Evolutionary conservation across 768 basidiomycete genomes (phyloP).

Genomic region (Naematelia encephala): DNA sequence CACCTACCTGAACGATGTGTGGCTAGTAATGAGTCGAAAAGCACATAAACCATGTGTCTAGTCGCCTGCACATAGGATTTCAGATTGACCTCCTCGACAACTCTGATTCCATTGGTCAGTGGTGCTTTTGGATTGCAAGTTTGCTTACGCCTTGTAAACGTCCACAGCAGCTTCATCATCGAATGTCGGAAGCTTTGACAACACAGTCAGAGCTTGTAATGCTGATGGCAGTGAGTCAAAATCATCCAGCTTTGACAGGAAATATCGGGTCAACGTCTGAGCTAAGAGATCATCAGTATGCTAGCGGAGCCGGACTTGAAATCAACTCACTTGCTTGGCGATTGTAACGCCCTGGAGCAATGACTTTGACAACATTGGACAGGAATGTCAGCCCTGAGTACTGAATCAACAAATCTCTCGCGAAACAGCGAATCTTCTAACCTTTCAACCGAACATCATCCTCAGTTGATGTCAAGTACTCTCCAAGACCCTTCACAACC

Average conservation of each 20-base stretch:
- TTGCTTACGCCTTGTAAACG: constrained; percentile 62
- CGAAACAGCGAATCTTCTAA: constrained; percentile 38
- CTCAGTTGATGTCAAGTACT: constrained; percentile 83
- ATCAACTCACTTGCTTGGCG: constrained; percentile 70
- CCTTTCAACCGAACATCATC: constrained; percentile 75
- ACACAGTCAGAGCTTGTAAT: constrained; percentile 66
- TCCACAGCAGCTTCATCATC: constrained; percentile 63
- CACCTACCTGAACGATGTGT: constrained; percentile 63
- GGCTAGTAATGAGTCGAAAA: constrained; percentile 74
- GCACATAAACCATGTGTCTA: constrained; percentile 73
- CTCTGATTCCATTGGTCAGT: constrained; percentile 52
- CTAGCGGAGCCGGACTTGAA: too few species aligned
- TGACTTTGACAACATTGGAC: constrained; percentile 64
- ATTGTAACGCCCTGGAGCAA: constrained; percentile 65
- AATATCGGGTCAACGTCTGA: constrained; percentile 77
- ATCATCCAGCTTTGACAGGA: constrained; percentile 80
- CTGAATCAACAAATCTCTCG: background rate
- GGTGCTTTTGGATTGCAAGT: background rate
- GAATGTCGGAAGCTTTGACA: constrained; percentile 64
- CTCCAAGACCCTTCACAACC: constrained; percentile 80
- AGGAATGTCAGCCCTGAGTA: constrained; percentile 76
- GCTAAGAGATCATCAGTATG: constrained; percentile 60
- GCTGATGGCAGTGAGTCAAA: constrained; percentile 78
- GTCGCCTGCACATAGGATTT: constrained; percentile 74
- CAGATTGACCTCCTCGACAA: constrained; percentile 77